Evolutionary conservation across 148 eudicot genomes (phyloP).

Genomic region (Chenopodium suecicum): DNA sequence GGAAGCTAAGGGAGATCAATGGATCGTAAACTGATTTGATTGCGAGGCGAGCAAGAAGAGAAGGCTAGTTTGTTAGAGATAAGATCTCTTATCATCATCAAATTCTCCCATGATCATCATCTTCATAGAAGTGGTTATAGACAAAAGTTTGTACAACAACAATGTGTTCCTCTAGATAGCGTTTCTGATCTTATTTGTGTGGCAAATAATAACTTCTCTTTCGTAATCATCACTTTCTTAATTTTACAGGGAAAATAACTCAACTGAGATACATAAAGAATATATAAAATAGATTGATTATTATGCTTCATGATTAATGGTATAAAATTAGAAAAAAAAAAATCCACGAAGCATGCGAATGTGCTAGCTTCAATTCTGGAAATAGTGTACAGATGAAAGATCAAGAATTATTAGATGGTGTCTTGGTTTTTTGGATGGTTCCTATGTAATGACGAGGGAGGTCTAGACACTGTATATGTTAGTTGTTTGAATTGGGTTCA

Average conservation of each 20-base stretch:
- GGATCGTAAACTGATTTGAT: background rate
- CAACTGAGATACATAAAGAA: background rate
- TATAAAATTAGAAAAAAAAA: too few species aligned
- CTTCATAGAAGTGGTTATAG: conserved; percentile 3
- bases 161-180: conserved; percentile 9
- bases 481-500: too few species aligned
- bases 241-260: background rate
- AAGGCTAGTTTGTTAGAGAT: conserved; percentile 13
- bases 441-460: too few species aligned
- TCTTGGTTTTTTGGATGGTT: too few species aligned
- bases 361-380: too few species aligned
- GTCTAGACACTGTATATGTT: too few species aligned
- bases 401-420: too few species aligned
- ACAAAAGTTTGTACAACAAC: conserved; percentile 8
- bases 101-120: conserved; percentile 20
- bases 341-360: too few species aligned
- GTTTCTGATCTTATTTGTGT: conserved; percentile 15
- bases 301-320: too few species aligned
- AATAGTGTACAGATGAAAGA: too few species aligned
- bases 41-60: background rate
- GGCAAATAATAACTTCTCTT: background rate
- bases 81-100: conserved; percentile 25
- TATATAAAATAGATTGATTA: too few species aligned
- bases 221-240: conserved; percentile 11
- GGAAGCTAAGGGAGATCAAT: background rate